Percentiles rank a stretch among this genome's conserved stretches.
Evolutionary conservation across 2,329 filamentous ascomycete genomes (phyloP).

Genomic region (Penicillium sumatraense): DNA sequence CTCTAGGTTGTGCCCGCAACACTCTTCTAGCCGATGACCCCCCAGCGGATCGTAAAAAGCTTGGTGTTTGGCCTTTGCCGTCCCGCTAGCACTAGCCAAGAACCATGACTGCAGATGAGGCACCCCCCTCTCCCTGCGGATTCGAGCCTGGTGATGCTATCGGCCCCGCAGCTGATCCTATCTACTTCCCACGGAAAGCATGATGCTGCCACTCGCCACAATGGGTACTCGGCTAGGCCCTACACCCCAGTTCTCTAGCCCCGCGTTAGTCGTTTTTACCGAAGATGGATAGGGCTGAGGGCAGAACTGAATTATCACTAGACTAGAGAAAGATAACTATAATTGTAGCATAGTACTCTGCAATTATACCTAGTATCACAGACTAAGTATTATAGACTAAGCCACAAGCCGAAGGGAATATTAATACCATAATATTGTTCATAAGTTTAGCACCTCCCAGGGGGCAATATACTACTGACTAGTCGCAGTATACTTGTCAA

Average conservation of each 20-base stretch:
- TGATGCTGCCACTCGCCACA: conserved; percentile 1
- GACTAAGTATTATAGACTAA: too few species aligned
- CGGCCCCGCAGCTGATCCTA: conserved; percentile 1
- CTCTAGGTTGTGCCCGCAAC: not conserved
- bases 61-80: conserved; percentile 9
- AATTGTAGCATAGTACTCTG: too few species aligned
- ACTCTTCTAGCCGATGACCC: conserved; percentile 2
- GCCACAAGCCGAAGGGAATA: too few species aligned
- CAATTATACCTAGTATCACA: too few species aligned
- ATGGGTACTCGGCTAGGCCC: not conserved
- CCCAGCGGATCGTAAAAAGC: conserved; percentile 11
- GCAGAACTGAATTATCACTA: too few species aligned
- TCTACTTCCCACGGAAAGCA: conserved; percentile 4
- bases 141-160: conserved; percentile 5
- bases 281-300: not conserved
- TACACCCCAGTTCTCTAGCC: not conserved
- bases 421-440: too few species aligned
- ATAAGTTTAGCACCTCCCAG: too few species aligned
- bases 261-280: not conserved
- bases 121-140: not conserved
- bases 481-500: too few species aligned
- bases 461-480: too few species aligned
- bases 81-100: conserved; percentile 1
- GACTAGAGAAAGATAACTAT: too few species aligned
- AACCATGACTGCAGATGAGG: not conserved